phyloP scores from a whole-genome alignment of 164 flowering plant genomes.

The Vitis cinerea region DNA sequence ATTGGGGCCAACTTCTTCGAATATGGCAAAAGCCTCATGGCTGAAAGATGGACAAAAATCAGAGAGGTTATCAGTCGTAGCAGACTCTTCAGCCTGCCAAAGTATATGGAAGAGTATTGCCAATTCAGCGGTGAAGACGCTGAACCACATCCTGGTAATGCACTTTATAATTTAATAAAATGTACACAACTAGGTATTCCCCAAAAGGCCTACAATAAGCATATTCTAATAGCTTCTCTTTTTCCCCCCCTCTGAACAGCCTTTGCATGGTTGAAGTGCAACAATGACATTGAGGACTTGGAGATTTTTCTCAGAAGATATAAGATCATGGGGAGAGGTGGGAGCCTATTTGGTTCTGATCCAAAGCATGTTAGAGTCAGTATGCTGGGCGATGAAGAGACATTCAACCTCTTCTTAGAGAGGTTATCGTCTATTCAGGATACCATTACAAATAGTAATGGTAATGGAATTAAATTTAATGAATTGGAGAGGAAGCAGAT shows the following conservation, averaged over 20 bases:
- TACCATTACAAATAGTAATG: too few relatives aligned
- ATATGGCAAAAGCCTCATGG: slow-evolving; percentile 21
- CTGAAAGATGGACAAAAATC: slow-evolving; percentile 38
- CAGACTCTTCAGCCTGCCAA: slow-evolving; percentile 26
- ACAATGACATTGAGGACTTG: slow-evolving; percentile 26
- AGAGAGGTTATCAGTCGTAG: slow-evolving; percentile 18
- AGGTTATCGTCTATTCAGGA: slow-evolving; percentile 26
- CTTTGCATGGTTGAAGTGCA: slow-evolving; percentile 52
- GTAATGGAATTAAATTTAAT: too few relatives aligned
- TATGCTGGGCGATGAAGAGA: slow-evolving; percentile 37
- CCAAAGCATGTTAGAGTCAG: slow-evolving; percentile 43
- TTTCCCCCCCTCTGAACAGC: slow-evolving; percentile 20
- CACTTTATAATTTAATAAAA: too few relatives aligned
- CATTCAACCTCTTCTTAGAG: slow-evolving; percentile 35
- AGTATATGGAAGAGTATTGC: slow-evolving; percentile 30
- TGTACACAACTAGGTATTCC: too few relatives aligned
- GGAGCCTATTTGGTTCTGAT: slow-evolving; percentile 33
- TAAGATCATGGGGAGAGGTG: slow-evolving; percentile 36
- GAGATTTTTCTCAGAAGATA: slow-evolving; percentile 21
- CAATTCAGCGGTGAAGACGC: slow-evolving; percentile 18
- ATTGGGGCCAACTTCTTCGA: slow-evolving; percentile 31
- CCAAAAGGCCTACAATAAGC: too few relatives aligned
- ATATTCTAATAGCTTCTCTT: background rate
- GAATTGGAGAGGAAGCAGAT: too few relatives aligned
- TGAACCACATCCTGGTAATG: slow-evolving; percentile 38